A percentile compares a stretch with the other conserved stretches of the same genome.
These are phyloP conservation scores for Trichoderma polysporum DNA, from an alignment of 2,329 filamentous ascomycete genomes.

Conservation along the genomic window DNA sequence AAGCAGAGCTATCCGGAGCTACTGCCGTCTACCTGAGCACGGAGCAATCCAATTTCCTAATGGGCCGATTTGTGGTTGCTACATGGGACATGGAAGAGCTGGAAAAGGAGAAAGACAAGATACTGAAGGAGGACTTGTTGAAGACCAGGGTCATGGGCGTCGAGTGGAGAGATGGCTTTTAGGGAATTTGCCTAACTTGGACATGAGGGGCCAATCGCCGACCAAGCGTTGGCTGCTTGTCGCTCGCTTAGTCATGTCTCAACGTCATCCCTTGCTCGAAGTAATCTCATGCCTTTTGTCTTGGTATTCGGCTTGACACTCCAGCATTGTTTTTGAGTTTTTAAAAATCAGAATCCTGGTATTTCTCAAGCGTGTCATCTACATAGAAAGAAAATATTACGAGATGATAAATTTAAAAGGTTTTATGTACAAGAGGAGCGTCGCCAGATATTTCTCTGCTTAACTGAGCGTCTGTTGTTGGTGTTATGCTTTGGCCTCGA, in stretches of 20 bases:
- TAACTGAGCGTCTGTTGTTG: no score
- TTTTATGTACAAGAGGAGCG: no score
- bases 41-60: neutral
- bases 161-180: neutral
- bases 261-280: constrained; percentile 13
- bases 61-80: neutral
- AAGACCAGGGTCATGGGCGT: neutral
- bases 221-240: neutral
- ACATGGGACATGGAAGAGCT: constrained; percentile 7
- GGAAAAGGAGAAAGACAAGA: neutral
- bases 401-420: neutral
- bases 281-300: neutral
- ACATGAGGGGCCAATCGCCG: neutral
- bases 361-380: no score
- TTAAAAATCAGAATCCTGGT: no score
- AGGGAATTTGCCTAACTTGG: neutral
- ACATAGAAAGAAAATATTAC: neutral
- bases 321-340: neutral
- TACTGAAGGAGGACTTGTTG: neutral
- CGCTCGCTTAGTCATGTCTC: constrained; percentile 10
- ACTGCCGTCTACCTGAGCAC: neutral
- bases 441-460: no score
- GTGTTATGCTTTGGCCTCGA: no score
- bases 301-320: neutral
- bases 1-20: neutral